Evolutionary conservation across 2,329 filamentous ascomycete species (phyloP).

Genomic region (Arthroderma uncinatum): DNA sequence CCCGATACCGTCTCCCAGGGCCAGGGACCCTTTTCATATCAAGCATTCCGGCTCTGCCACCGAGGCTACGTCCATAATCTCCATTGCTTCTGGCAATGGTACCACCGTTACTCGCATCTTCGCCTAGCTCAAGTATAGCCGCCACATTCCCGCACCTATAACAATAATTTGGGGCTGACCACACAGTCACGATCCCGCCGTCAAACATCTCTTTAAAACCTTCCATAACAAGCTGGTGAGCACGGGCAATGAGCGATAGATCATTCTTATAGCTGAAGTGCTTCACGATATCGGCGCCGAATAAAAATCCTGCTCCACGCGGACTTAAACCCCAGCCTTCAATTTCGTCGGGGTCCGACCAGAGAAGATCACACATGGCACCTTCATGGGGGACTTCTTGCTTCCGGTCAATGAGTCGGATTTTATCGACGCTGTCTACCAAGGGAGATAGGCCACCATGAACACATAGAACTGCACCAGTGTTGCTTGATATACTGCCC

Average conservation of each 20-base stretch:
- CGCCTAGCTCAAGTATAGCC: constrained; percentile 81
- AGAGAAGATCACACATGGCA: constrained; percentile 95
- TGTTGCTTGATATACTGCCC: constrained; percentile 42
- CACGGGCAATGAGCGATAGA: constrained; percentile 79
- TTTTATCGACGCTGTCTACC: constrained; percentile 90
- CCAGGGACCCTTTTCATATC: constrained; percentile 43
- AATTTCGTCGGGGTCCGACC: constrained; percentile 97
- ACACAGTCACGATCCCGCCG: constrained; percentile 91
- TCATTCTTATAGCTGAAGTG: constrained; percentile 93
- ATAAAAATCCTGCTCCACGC: constrained; percentile 87
- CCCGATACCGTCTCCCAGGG: constrained; percentile 79
- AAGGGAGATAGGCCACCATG: constrained; percentile 87
- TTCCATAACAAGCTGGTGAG: constrained; percentile 97
- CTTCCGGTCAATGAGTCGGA: constrained; percentile 85
- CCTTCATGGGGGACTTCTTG: constrained; percentile 98
- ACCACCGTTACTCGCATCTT: constrained; percentile 67
- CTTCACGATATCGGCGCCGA: constrained; percentile 87
- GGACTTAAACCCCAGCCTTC: constrained; percentile 94
- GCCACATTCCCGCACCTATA: constrained; percentile 94
- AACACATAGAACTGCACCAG: constrained; percentile 84
- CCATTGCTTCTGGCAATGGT: constrained; percentile 54
- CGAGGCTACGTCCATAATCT: constrained; percentile 34
- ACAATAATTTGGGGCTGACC: constrained; percentile 95
- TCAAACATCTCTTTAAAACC: constrained; percentile 99
- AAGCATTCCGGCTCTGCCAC: constrained; percentile 38